Base-by-base conservation (phyloP, 2,329 filamentous ascomycete genomes). In the Taxawa tesnikishii region DNA sequence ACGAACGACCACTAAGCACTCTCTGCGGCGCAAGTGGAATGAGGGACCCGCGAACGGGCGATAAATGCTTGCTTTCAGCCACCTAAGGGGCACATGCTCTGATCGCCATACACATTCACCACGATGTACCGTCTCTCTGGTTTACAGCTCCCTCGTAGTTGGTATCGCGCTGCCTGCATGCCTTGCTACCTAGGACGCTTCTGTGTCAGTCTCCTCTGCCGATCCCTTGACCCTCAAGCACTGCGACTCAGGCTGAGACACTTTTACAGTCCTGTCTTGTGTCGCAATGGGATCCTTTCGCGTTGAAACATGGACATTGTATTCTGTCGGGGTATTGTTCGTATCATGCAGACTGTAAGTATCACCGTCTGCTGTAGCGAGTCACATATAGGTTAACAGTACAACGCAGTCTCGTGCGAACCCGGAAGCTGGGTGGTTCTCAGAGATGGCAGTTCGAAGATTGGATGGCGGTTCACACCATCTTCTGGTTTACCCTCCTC, bases 401-500 rank as follows among this genome's bases (percentile, higher is more conserved):
- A 8, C 19, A 3, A 23, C n/a, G 3, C 19, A 23, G 19, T 8
- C 9, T 26, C 19, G 31, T 18, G 10, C 26, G 26, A 10, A 17
- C 35, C 10, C 25, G 30, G 9, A 27, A 26, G 25, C 23, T 18
- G 4, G 25, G 23, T 11, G 31, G 26, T 12, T 4, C 19, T 14
- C n/a, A 23, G 10, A 24, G 18, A 4, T 24, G 32, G 14, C 34
- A 37, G 24, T 5, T 25, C n/a, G 37, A 39, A 13, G 37, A 39
- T 24, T 39, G 34, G 34, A 26, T 39, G 9, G 34, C 37, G 10
- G 24, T 39, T 12, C 30, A 37, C 12, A 24, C 31, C 3, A 33
- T 37, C 6, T 13, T 37, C 40, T 59, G 66, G 45, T 70, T 74
- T 42, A 75, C 72, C 0, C 48, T 68, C 11, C 50, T 78, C 9